Evolutionary conservation across 2,329 filamentous ascomycete species (phyloP).

Genomic region (Cucurbitaria berberidis): DNA sequence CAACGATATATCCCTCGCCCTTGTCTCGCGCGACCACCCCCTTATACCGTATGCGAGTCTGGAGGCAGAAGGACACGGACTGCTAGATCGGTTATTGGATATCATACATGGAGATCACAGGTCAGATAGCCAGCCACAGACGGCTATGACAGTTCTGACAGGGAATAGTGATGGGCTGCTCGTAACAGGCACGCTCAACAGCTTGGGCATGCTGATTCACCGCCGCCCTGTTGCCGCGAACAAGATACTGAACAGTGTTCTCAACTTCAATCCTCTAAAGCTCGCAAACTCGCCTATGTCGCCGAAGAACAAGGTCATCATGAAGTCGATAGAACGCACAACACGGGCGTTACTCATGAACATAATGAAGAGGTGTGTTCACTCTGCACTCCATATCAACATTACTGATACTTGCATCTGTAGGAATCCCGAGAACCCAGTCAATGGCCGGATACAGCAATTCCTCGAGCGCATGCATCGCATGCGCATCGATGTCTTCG

Average conservation of each 20-base stretch:
- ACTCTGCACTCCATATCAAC: not conserved
- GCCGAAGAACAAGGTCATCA: slow-evolving; percentile 77
- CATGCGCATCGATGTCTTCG: slow-evolving; percentile 76
- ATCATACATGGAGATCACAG: slow-evolving; percentile 85
- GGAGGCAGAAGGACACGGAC: slow-evolving; percentile 89
- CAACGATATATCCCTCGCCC: slow-evolving; percentile 83
- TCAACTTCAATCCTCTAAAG: slow-evolving; percentile 91
- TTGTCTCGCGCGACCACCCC: slow-evolving; percentile 83
- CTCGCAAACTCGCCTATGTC: slow-evolving; percentile 79
- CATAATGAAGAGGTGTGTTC: slow-evolving; percentile 73
- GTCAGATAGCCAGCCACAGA: slow-evolving; percentile 58
- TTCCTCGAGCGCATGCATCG: slow-evolving; percentile 84
- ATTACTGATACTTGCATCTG: slow-evolving; percentile 3
- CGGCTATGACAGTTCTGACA: slow-evolving; percentile 32
- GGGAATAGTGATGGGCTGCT: slow-evolving; percentile 77
- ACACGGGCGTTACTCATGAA: slow-evolving; percentile 83
- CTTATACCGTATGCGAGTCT: slow-evolving; percentile 79
- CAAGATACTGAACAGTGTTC: slow-evolving; percentile 82
- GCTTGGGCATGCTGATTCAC: slow-evolving; percentile 80
- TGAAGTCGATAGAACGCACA: slow-evolving; percentile 95
- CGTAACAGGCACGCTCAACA: slow-evolving; percentile 90
- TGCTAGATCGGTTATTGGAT: slow-evolving; percentile 85
- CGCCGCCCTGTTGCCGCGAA: slow-evolving; percentile 79
- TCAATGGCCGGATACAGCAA: slow-evolving; percentile 80
- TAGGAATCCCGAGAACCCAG: slow-evolving; percentile 80